Evolutionary conservation across 306 rosid genomes (phyloP).

Genomic region (Morella rubra): DNA sequence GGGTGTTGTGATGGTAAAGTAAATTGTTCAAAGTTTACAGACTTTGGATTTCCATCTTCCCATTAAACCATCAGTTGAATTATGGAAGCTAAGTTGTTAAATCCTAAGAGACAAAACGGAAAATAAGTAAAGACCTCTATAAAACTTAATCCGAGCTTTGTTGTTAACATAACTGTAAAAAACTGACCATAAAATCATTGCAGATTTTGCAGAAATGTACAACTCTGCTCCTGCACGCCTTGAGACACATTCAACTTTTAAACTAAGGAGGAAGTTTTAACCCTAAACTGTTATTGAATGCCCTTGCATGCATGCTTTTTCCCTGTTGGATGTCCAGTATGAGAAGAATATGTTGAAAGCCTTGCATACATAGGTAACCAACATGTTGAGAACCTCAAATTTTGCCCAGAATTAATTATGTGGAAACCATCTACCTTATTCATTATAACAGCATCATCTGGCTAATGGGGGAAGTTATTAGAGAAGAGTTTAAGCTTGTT

Average conservation of each 20-base stretch:
- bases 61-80: too few species aligned
- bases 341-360: not conserved
- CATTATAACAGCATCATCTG: not conserved
- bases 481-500: not conserved
- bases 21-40: too few species aligned
- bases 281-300: not conserved
- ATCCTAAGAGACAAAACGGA: too few species aligned
- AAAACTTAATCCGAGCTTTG: too few species aligned
- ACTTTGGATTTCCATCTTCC: too few species aligned
- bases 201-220: too few species aligned
- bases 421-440: not conserved
- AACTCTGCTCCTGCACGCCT: too few species aligned
- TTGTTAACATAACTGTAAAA: too few species aligned
- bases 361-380: not conserved
- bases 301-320: not conserved
- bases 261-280: not conserved
- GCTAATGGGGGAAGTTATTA: not conserved
- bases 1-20: too few species aligned
- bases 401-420: not conserved
- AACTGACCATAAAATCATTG: too few species aligned
- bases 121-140: not conserved
- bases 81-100: too few species aligned
- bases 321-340: not conserved
- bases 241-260: too few species aligned
- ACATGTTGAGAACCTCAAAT: not conserved